phyloP scores from a whole-genome alignment of 345 rosid species.

The Sisymbrium altissimum region DNA sequence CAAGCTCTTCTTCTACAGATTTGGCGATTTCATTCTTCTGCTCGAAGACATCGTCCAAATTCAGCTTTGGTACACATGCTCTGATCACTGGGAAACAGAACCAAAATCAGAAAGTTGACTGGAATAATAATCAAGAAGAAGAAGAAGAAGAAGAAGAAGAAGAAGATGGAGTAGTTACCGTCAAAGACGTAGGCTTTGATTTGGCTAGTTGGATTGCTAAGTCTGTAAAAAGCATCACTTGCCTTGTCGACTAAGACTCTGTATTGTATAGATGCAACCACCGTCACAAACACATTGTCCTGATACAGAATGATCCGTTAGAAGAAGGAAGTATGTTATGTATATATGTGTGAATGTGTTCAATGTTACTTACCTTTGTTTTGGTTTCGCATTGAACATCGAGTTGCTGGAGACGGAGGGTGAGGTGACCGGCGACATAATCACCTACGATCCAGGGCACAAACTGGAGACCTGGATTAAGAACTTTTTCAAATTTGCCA shows the following conservation, averaged over 20 bases:
- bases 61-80: constrained; percentile 54
- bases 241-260: constrained; percentile 50
- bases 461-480: constrained; percentile 59
- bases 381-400: constrained; percentile 73
- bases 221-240: constrained; percentile 59
- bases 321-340: background rate
- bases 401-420: constrained; percentile 61
- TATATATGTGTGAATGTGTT: background rate
- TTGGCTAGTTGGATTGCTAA: constrained; percentile 47
- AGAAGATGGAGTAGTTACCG: constrained; percentile 26
- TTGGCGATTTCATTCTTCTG: constrained; percentile 59
- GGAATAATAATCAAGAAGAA: too few species aligned
- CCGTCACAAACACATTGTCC: constrained; percentile 62
- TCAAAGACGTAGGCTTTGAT: constrained; percentile 62
- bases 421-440: constrained; percentile 49
- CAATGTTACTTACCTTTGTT: constrained; percentile 43
- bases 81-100: constrained; percentile 43
- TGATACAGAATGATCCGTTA: constrained; percentile 6
- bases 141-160: background rate
- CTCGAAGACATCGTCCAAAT: constrained; percentile 52
- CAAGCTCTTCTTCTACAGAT: constrained; percentile 55
- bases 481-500: constrained; percentile 56
- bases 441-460: constrained; percentile 62
- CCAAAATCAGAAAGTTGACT: background rate
- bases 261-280: constrained; percentile 58